Base-by-base conservation (phyloP, 2,329 filamentous ascomycete genomes). In the Cladosporium sp. region DNA sequence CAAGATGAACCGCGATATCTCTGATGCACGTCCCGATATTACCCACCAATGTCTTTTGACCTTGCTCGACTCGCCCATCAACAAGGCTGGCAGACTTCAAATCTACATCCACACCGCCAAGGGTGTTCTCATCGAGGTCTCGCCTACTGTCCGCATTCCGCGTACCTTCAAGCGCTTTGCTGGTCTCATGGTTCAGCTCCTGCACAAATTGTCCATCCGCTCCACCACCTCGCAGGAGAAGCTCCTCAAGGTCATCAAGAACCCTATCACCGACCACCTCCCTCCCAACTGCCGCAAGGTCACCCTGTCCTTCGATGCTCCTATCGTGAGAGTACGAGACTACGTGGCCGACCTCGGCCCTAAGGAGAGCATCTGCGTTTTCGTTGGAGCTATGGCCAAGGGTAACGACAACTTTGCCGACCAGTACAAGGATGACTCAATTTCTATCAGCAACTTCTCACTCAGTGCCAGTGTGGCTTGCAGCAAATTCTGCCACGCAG, bases 101-200 rank as follows among this genome's bases (percentile, higher is more conserved):
- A 97, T 99, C 71, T 99, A 95, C 79, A 97, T 99, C 65, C 92
- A 96, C 75, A 97, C 94, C 5, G 92, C 93, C 65, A 97, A 96
- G 78, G 93, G 94, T 54, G 93, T 97, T 37, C 82, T 99, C 67
- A 99, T 99, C 70, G 92, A 97, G 78, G 93, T 99, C 65, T 97
- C 92, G 71, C 94, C 94, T n/a, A 92, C 92, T 8, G 94, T 99
- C 60, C 91, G 94, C 70, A 97, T 99, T 66, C 94, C 94, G 52
- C 88, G 94, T 76, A 99, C 94, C 0, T 99, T 99, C 78, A 99
- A 99, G 83, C 92, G 94, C 40, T 99, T 99, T 70, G 94, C 94
- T 47, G 94, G 94, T 78, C 81, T 99, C 62, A 99, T 99, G 94
- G 94, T 99, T 57, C 94, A 99, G 78, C 83, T 99, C 38, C 85